Conservation (phyloP, 140 eudicot genomes). For the Artemisia princeps region DNA sequence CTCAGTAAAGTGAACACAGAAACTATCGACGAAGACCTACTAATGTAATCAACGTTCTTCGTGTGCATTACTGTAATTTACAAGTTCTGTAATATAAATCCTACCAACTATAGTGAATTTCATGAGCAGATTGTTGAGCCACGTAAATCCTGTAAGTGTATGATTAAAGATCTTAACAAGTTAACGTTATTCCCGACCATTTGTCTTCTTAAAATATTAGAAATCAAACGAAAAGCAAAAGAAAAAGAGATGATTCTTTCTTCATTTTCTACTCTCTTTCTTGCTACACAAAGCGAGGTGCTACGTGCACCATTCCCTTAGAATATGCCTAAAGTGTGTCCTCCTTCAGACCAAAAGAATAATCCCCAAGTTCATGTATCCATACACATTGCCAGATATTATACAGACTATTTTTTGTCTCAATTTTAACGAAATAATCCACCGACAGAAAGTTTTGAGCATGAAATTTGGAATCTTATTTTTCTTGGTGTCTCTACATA, state of each 20-base stretch:
- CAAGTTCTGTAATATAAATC: background rate
- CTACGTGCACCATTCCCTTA: conserved; percentile 26
- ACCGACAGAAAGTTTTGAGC: conserved; percentile 19
- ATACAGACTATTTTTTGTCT: background rate
- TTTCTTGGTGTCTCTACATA: conserved; percentile 25
- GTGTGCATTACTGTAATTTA: background rate
- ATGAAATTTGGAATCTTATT: conserved; percentile 23
- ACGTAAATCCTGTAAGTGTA: background rate
- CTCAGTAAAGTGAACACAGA: conserved; percentile 17
- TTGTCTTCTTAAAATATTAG: background rate
- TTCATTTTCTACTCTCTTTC: conserved; percentile 21
- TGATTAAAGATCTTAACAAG: background rate
- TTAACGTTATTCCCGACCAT: background rate
- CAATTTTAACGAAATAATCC: conserved; percentile 16
- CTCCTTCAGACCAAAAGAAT: conserved; percentile 30
- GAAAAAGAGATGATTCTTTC: conserved; percentile 29
- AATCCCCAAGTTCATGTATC: conserved; percentile 25
- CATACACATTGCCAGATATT: conserved; percentile 22
- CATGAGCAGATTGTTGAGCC: background rate
- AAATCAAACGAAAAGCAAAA: conserved; percentile 22
- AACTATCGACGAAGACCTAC: background rate
- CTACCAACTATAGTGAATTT: background rate
- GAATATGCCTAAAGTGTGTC: conserved; percentile 31
- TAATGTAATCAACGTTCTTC: background rate
- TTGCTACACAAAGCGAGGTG: conserved; percentile 13